These are phyloP conservation scores for Lentinula boryana DNA, from an alignment of 768 basidiomycete genomes.

Conservation along the genomic window DNA sequence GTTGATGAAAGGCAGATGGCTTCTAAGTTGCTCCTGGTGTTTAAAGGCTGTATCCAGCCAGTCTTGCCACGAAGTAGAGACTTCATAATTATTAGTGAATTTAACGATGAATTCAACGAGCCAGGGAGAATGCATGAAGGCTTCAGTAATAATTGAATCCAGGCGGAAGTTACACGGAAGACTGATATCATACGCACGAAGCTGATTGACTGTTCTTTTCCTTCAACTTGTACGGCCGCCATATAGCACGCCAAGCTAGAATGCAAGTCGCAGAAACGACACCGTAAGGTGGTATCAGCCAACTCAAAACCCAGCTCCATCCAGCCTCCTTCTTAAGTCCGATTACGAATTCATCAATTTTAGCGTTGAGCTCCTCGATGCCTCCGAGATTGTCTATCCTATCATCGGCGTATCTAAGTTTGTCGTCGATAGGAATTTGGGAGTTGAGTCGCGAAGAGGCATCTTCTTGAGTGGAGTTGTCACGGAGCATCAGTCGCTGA, in stretches of 20 bases:
- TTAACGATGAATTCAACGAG: not conserved
- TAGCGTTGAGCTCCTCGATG: slow-evolving; percentile 52
- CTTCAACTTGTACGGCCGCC: slow-evolving; percentile 14
- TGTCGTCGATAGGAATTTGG: slow-evolving; percentile 75
- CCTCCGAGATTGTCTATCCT: slow-evolving; percentile 89
- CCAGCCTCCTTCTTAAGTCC: slow-evolving; percentile 41
- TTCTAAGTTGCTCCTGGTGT: not conserved
- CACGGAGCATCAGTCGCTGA: slow-evolving; percentile 73
- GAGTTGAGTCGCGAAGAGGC: slow-evolving; percentile 72
- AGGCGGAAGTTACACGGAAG: not conserved
- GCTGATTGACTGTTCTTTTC: not conserved
- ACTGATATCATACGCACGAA: not conserved
- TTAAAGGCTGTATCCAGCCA: not conserved
- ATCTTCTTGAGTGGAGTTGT: slow-evolving; percentile 56
- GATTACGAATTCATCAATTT: slow-evolving; percentile 44
- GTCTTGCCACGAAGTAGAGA: not conserved
- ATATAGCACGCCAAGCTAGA: not conserved
- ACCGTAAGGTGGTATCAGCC: slow-evolving; percentile 53
- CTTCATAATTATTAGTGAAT: not conserved
- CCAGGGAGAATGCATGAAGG: not conserved
- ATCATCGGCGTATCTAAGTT: slow-evolving; percentile 78
- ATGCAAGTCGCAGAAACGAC: slow-evolving; percentile 35
- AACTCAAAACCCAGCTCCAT: slow-evolving; percentile 56
- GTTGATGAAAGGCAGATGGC: not conserved
- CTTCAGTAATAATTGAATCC: not conserved